Conservation (phyloP, 495 filamentous ascomycete genomes). For the Podospora anserina region DNA sequence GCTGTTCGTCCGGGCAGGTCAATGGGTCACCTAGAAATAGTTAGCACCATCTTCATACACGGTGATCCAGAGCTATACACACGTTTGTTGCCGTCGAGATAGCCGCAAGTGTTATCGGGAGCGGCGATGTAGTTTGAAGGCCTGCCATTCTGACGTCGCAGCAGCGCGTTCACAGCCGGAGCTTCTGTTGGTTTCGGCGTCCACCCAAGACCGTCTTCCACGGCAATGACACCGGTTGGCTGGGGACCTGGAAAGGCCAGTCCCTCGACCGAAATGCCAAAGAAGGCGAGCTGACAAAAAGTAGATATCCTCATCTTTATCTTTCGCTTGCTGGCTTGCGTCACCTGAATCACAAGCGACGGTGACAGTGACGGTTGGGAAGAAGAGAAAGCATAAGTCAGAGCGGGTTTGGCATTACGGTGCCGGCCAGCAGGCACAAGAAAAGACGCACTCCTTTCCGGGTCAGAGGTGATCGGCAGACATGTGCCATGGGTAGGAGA, state of each 20-base stretch:
- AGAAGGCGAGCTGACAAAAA: slow-evolving; percentile 26
- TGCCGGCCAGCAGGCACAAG: background rate
- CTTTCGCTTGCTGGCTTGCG: slow-evolving; percentile 7
- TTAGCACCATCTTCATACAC: background rate
- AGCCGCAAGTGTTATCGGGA: slow-evolving; percentile 52
- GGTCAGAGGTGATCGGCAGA: background rate
- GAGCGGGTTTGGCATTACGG: too few relatives aligned
- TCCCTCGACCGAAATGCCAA: slow-evolving; percentile 35
- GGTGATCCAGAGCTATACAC: slow-evolving; percentile 11
- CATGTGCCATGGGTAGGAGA: background rate
- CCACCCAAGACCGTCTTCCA: slow-evolving; percentile 14
- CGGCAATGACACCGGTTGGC: slow-evolving; percentile 28
- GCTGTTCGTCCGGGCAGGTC: slow-evolving; percentile 28
- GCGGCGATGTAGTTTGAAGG: slow-evolving; percentile 39
- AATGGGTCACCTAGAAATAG: slow-evolving; percentile 31
- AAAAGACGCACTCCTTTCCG: background rate
- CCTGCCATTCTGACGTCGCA: slow-evolving; percentile 29
- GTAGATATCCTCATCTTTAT: slow-evolving; percentile 9
- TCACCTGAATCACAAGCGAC: slow-evolving; percentile 1
- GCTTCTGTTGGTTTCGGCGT: slow-evolving; percentile 35
- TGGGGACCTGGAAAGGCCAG: slow-evolving; percentile 35
- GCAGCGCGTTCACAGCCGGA: slow-evolving; percentile 31
- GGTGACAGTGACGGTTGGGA: background rate
- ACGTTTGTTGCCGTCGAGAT: slow-evolving; percentile 38
- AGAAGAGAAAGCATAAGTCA: background rate